A percentile compares a stretch with the other conserved stretches of the same genome.
Conservation (phyloP, 1,284 basidiomycete genomes). For the Athelia psychrophila region DNA sequence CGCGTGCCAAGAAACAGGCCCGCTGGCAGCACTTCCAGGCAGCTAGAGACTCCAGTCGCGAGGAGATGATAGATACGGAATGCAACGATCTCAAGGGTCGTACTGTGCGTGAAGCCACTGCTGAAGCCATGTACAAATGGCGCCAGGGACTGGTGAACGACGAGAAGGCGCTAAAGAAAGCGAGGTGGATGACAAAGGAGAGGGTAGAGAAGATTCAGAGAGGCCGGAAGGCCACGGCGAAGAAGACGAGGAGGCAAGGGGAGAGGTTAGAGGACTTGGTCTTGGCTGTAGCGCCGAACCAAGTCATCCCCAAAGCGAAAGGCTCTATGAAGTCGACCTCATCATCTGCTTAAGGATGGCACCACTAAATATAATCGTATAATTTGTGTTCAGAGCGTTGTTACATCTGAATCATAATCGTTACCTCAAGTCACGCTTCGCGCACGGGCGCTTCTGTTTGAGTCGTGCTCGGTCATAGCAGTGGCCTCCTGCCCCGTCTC, state of each 20-base stretch:
- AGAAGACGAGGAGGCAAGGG: slow-evolving; percentile 51
- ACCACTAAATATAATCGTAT: background rate
- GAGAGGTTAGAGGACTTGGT: slow-evolving; percentile 60
- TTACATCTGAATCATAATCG: background rate
- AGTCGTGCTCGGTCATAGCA: too few relatives aligned
- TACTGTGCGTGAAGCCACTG: slow-evolving; percentile 53
- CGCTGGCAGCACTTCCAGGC: slow-evolving; percentile 62
- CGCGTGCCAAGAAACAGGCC: slow-evolving; percentile 73
- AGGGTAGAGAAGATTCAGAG: slow-evolving; percentile 41
- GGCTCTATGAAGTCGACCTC: background rate
- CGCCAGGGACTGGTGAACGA: slow-evolving; percentile 55
- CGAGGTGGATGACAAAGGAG: slow-evolving; percentile 49
- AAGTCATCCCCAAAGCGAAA: slow-evolving; percentile 49
- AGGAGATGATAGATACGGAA: slow-evolving; percentile 53
- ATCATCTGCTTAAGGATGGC: background rate
- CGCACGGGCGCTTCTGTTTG: background rate
- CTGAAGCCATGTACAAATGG: slow-evolving; percentile 75
- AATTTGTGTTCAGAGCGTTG: background rate
- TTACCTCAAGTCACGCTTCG: background rate
- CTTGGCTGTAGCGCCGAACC: slow-evolving; percentile 61
- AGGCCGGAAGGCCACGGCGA: slow-evolving; percentile 30
- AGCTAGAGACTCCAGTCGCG: slow-evolving; percentile 46
- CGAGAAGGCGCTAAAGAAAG: slow-evolving; percentile 56
- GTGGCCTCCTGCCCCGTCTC: too few relatives aligned
- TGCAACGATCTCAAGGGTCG: slow-evolving; percentile 53